Evolutionary conservation across 2,329 filamentous ascomycete species (phyloP), one percentile per base, ranked within the genome.

Genomic region (Clarireedia homoeocarpa): DNA sequence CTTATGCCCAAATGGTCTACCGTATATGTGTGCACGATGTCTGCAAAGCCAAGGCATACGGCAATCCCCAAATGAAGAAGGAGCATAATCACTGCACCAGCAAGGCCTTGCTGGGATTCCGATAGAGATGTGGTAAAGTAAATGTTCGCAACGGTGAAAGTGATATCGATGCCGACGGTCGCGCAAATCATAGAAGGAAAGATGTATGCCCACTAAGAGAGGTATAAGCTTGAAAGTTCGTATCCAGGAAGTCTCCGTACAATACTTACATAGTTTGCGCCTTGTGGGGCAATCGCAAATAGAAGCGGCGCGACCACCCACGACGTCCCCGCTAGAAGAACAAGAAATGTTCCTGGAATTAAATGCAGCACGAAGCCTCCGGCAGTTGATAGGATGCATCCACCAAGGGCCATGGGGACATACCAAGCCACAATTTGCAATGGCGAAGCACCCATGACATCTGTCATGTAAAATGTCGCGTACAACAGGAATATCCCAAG

Each of bases 41-140:
- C 88, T 1, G 81, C 83, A 53, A 91, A 78, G 0, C 85, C 86
- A 5, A 91, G 75, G 72, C 84, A 83, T 51, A 91, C 76, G 1
- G 86, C 85, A 64, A 90, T 85, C 9, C 85, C 85, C 7, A 91
- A 74, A 64, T 89, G 87, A 30, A 90, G 67, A 2, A 89, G 71
- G 48, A 81, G 83, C 71, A 88, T 89, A 65, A 88, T 83, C 47
- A 91, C 69, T 0, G 83, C 86, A 1, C 87, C 86, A 0, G 86
- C 88, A 0, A 89, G 74, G 0, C 86, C 87, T 67, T 92, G 88
- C 50, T 83, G 76, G 12, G 79, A 76, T 4, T 75, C 75, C 0
- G 87, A 85, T 60, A 91, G 74, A 14, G 79, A 81, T 0, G 86
- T 90, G 0, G 86, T 90, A 68, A 90, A 86, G 70, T 88, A 91